Conservation (phyloP, 805 yeast species). For the Pichia nakasei region DNA sequence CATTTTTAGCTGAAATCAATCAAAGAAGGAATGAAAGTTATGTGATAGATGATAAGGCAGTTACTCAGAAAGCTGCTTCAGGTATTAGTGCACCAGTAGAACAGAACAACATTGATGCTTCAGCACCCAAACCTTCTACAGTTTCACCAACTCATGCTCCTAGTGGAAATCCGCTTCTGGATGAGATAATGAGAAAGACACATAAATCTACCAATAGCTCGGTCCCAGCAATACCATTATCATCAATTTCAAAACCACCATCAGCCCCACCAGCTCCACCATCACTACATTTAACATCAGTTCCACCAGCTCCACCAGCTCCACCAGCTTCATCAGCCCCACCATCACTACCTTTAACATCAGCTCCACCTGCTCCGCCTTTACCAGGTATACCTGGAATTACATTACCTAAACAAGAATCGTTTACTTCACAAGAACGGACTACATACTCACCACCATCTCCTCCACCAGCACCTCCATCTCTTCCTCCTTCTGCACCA, state of each 20-base stretch:
- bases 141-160: constrained; percentile 14
- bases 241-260: constrained; percentile 4
- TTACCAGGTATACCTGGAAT: constrained; percentile 1
- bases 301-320: constrained; percentile 8
- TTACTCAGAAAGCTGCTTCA: constrained; percentile 13
- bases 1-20: constrained; percentile 52
- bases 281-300: neutral
- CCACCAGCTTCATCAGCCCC: neutral
- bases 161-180: constrained; percentile 11
- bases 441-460: constrained; percentile 7
- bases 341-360: constrained; percentile 9
- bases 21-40: constrained; percentile 42
- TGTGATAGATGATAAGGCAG: constrained; percentile 34
- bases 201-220: constrained; percentile 4
- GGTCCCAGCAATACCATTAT: neutral
- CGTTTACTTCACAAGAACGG: neutral
- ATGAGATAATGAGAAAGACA: constrained; percentile 9
- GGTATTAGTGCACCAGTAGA: constrained; percentile 21
- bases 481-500: constrained; percentile 1
- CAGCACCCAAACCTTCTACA: constrained; percentile 17
- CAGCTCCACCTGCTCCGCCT: constrained; percentile 9
- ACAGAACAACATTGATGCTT: constrained; percentile 10
- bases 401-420: neutral
- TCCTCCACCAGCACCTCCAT: constrained; percentile 14
- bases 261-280: constrained; percentile 13